These are phyloP conservation scores for Myxozyma mucilagina DNA, from an alignment of 805 yeast genomes.

Conservation along the genomic window DNA sequence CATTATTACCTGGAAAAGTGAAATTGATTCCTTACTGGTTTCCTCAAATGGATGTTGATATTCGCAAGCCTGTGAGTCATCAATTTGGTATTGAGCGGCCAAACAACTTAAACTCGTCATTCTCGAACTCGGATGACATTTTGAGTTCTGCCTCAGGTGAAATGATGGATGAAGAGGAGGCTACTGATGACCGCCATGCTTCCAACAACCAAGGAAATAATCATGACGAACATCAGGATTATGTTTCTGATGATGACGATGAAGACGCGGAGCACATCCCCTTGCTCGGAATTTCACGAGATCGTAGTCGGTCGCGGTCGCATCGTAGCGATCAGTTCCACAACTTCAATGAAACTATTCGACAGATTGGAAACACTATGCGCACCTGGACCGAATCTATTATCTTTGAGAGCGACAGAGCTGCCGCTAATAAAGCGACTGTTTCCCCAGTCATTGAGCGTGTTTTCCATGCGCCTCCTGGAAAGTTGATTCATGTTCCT, in stretches of 20 bases:
- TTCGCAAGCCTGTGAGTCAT: constrained; percentile 77
- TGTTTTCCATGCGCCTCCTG: constrained; percentile 52
- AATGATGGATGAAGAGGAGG: constrained; percentile 39
- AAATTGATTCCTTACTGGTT: constrained; percentile 92
- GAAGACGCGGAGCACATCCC: constrained; percentile 33
- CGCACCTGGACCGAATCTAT: constrained; percentile 21
- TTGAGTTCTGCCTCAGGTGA: constrained; percentile 10
- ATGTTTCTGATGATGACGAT: constrained; percentile 33
- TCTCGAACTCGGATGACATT: constrained; percentile 39
- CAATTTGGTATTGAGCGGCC: constrained; percentile 65
- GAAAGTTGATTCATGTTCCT: constrained; percentile 86
- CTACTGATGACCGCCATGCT: constrained; percentile 27
- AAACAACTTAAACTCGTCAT: constrained; percentile 27
- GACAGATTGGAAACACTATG: constrained; percentile 12
- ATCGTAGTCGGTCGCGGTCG: constrained; percentile 14
- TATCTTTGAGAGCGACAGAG: constrained; percentile 18
- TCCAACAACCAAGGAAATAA: neutral
- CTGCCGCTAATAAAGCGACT: neutral
- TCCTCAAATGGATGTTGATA: constrained; percentile 95
- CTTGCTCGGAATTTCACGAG: constrained; percentile 29
- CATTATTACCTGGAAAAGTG: constrained; percentile 81
- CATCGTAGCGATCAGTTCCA: constrained; percentile 8
- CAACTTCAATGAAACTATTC: constrained; percentile 20
- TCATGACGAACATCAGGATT: constrained; percentile 5
- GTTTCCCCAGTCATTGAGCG: constrained; percentile 15